Evolutionary conservation across 2,329 filamentous ascomycete species (phyloP).

Genomic region (Macrophomina phaseolina): DNA sequence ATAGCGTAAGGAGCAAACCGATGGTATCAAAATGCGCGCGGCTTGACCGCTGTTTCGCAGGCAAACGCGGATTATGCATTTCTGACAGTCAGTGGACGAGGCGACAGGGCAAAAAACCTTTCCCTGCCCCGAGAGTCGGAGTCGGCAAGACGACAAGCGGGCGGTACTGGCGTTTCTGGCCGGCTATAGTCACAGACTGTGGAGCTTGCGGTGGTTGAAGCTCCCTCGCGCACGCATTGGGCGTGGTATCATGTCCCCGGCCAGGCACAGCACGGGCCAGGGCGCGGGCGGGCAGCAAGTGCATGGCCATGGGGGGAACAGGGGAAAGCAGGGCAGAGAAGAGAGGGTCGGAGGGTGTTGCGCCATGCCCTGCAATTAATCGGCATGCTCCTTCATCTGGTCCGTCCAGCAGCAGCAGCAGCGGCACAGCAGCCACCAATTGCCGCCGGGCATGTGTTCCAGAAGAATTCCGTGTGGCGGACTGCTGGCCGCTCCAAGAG

Average conservation of each 20-base stretch:
- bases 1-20: slow-evolving; percentile 1
- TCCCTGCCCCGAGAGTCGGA: not conserved
- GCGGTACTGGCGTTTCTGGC: not conserved
- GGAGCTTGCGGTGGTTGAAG: not conserved
- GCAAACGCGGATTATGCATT: not conserved
- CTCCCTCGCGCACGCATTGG: not conserved
- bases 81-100: slow-evolving; percentile 2
- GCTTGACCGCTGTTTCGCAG: slow-evolving; percentile 20
- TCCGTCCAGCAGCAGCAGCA: not conserved
- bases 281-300: not conserved
- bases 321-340: slow-evolving; percentile 1
- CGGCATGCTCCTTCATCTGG: slow-evolving; percentile 17
- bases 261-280: slow-evolving; percentile 15
- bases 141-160: not conserved
- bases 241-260: not conserved
- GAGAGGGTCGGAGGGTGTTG: not conserved
- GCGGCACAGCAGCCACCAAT: slow-evolving; percentile 5
- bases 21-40: slow-evolving; percentile 12
- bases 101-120: not conserved
- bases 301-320: slow-evolving; percentile 3
- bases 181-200: not conserved
- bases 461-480: slow-evolving; percentile 2
- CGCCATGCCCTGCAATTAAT: slow-evolving; percentile 11
- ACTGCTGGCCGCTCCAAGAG: slow-evolving; percentile 9
- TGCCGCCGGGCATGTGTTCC: slow-evolving; percentile 4